Evolutionary conservation across 495 filamentous ascomycete genomes (phyloP), one percentile per base, ranked within the genome.

Genomic region (Penicillium crystallinum): DNA sequence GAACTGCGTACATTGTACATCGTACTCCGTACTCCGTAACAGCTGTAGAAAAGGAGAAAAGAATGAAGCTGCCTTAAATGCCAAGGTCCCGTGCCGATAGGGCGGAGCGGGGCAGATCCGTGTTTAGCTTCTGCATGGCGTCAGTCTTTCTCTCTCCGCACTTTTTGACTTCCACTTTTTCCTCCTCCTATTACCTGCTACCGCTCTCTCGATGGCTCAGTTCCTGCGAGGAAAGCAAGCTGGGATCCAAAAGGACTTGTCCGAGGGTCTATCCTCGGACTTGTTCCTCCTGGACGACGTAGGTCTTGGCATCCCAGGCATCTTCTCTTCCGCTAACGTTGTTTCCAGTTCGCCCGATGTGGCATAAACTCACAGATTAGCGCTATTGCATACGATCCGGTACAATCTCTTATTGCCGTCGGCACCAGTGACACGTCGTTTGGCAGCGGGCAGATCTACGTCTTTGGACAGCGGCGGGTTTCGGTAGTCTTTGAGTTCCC

Each of bases 201-300:
- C 31, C 12, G 29, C 39, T 34, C 49, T 30, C 46, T 40, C 34
- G 34, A 95, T 93, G 90, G 83, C 89, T 35, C 82, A 87, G 57
- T 92, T 97, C 66, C 70, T 98, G 56, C 79, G 93, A 55, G 86
- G 89, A 33, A 96, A 93, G 77, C 93, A 98, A 76, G 82, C 90
- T 47, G 93, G 93, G 49, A 84, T 98, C 46, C 86, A 89, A 64
- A 88, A 82, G 66, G 93, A 97, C 71, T 79, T 98, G 31, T 96
- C 92, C 22, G 82, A 87, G 11, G 84, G 84, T 43, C 78, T 96
- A 46, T 72, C 79, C 33, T 79, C 88, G 22, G 85, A 85, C 38
- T 64, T 87, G 15, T 96, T 97, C 65, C 70, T 80, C 45, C 81
- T 91, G 18, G 93, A 96, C 64, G 89, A 96, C 64, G 84, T 87